These are phyloP conservation scores for Acacia concinna DNA, from an alignment of 331 rosid genomes.

Conservation along the genomic window DNA sequence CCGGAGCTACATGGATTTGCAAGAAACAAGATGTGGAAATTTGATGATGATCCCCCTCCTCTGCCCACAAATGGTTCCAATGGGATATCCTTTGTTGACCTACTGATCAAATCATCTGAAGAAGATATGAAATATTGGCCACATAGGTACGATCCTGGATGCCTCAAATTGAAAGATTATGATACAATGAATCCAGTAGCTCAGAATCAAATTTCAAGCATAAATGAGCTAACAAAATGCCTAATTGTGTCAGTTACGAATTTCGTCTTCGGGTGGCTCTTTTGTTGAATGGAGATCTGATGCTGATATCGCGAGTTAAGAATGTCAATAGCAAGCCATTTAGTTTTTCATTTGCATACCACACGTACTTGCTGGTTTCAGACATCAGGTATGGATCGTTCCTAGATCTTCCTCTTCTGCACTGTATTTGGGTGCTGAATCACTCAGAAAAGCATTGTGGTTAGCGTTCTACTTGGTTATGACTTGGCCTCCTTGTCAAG, in stretches of 20 bases:
- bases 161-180: neutral
- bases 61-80: slow-evolving; percentile 49
- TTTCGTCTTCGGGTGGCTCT: slow-evolving; percentile 84
- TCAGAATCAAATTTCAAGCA: slow-evolving; percentile 19
- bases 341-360: slow-evolving; percentile 90
- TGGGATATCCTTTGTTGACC: slow-evolving; percentile 67
- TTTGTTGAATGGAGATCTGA: slow-evolving; percentile 59
- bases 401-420: slow-evolving; percentile 8
- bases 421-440: slow-evolving; percentile 1
- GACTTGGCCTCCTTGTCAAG: neutral
- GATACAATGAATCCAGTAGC: neutral
- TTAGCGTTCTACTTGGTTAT: neutral
- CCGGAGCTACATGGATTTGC: slow-evolving; percentile 89
- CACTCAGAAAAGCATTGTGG: neutral
- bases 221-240: slow-evolving; percentile 22
- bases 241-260: slow-evolving; percentile 67
- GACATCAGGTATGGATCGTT: slow-evolving; percentile 68
- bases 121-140: slow-evolving; percentile 87
- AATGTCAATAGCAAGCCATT: slow-evolving; percentile 81
- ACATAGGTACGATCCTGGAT: slow-evolving; percentile 54
- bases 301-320: slow-evolving; percentile 69
- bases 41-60: slow-evolving; percentile 76
- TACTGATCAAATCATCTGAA: slow-evolving; percentile 76
- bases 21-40: slow-evolving; percentile 77
- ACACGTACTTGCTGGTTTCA: slow-evolving; percentile 76